Evolutionary conservation across 306 rosid genomes (phyloP).

Genomic region (Cucurbita moschata): DNA sequence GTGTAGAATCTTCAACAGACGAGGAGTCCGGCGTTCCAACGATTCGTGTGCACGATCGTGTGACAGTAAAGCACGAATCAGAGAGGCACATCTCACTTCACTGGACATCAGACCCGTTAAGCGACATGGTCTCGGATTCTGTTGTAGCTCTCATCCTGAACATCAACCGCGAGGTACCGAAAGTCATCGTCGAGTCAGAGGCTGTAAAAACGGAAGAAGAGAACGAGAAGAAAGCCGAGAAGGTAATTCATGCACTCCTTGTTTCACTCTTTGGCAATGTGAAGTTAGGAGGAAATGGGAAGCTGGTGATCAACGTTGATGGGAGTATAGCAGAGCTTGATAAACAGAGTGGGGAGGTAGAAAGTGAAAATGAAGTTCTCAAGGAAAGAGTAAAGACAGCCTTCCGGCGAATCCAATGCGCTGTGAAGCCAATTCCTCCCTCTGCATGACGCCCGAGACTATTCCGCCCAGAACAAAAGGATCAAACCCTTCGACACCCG

Average conservation of each 20-base stretch:
- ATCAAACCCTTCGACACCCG: too few species aligned
- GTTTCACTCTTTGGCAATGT: constrained; percentile 75
- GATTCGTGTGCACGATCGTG: constrained; percentile 56
- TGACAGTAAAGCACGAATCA: constrained; percentile 64
- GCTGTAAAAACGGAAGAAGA: constrained; percentile 48
- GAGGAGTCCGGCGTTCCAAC: constrained; percentile 70
- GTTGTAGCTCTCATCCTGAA: constrained; percentile 63
- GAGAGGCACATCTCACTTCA: constrained; percentile 78
- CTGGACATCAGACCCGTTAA: constrained; percentile 79
- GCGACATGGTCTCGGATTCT: constrained; percentile 87
- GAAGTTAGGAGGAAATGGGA: constrained; percentile 67
- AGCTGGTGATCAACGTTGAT: constrained; percentile 61
- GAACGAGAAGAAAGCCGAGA: constrained; percentile 56
- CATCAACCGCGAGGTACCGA: constrained; percentile 61
- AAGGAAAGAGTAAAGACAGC: constrained; percentile 71
- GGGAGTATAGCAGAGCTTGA: constrained; percentile 68
- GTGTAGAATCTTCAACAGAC: constrained; percentile 60
- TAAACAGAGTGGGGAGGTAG: constrained; percentile 73
- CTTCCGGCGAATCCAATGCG: constrained; percentile 53
- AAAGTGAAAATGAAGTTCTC: constrained; percentile 79
- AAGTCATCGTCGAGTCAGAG: constrained; percentile 53
- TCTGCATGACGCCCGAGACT: not conserved
- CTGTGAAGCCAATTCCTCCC: constrained; percentile 73
- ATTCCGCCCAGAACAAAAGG: too few species aligned
- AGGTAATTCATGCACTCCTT: constrained; percentile 63